phyloP scores from a whole-genome alignment of 176 grass and related monocot genomes.

The Lolium perenne region DNA sequence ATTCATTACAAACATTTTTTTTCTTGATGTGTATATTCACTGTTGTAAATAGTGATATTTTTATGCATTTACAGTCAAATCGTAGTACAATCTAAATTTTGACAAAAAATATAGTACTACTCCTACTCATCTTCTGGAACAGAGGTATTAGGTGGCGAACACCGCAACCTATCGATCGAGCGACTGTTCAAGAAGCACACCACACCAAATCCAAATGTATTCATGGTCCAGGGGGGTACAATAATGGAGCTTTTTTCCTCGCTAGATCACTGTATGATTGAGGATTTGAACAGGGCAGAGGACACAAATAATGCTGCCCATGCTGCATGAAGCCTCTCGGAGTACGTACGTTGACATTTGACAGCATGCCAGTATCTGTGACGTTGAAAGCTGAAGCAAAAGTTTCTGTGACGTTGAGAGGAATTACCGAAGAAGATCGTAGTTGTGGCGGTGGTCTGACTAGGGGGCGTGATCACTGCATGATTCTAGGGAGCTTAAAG shows the following conservation, averaged over 20 bases:
- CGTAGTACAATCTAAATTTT: no score
- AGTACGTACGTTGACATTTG: neutral
- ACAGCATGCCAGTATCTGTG: neutral
- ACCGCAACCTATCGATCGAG: neutral
- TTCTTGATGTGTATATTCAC: no score
- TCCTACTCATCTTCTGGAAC: no score
- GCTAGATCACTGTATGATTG: constrained; percentile 5
- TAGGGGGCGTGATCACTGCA: no score
- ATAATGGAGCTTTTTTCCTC: constrained; percentile 10
- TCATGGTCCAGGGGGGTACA: constrained; percentile 3
- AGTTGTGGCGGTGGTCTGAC: neutral
- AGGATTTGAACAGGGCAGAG: neutral
- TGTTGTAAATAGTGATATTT: no score
- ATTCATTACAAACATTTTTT: no score
- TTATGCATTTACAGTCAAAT: no score
- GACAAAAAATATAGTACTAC: no score
- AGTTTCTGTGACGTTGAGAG: neutral
- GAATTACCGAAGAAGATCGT: neutral
- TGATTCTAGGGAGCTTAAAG: neutral
- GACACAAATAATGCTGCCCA: constrained; percentile 14
- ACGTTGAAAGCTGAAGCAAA: neutral
- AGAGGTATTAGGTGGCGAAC: neutral
- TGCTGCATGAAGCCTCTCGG: neutral
- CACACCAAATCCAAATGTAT: neutral
- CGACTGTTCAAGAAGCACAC: constrained; percentile 13